These are phyloP conservation scores for Sutorius australiensis DNA, from an alignment of 768 basidiomycete genomes.

Conservation along the genomic window DNA sequence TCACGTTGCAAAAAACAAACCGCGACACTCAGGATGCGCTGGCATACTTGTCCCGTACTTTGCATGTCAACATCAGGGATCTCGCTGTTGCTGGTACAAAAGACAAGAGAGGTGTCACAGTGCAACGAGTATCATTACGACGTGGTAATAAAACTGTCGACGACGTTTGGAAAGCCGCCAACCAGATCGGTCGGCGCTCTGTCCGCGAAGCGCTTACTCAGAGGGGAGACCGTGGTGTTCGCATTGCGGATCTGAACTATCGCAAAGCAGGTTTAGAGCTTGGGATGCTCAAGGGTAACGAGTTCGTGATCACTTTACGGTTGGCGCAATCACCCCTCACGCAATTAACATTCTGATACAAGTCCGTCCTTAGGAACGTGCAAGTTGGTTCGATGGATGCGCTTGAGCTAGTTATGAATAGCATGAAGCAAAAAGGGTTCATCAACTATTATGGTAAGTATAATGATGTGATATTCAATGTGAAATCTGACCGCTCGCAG, in stretches of 20 bases:
- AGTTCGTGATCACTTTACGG: slow-evolving; percentile 93
- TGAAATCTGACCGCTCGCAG: slow-evolving; percentile 37
- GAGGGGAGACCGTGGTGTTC: slow-evolving; percentile 84
- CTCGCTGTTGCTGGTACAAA: slow-evolving; percentile 93
- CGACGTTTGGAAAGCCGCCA: slow-evolving; percentile 80
- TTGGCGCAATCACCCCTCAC: slow-evolving; percentile 28
- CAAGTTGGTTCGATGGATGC: slow-evolving; percentile 69
- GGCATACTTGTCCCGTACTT: slow-evolving; percentile 66
- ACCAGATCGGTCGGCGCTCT: slow-evolving; percentile 60
- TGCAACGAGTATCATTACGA: slow-evolving; percentile 82
- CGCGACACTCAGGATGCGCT: slow-evolving; percentile 96
- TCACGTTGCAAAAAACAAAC: slow-evolving; percentile 96
- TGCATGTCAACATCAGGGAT: slow-evolving; percentile 78
- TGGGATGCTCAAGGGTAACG: slow-evolving; percentile 96
- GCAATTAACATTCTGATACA: slow-evolving; percentile 13
- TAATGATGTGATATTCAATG: not conserved
- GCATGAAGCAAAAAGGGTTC: slow-evolving; percentile 81
- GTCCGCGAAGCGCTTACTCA: slow-evolving; percentile 55
- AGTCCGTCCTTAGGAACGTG: slow-evolving; percentile 60
- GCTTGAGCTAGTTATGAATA: slow-evolving; percentile 71
- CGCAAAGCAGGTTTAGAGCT: slow-evolving; percentile 79
- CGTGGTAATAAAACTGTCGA: slow-evolving; percentile 75
- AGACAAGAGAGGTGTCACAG: slow-evolving; percentile 96
- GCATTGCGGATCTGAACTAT: slow-evolving; percentile 87
- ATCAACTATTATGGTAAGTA: slow-evolving; percentile 92